Base-by-base conservation (phyloP, 2,329 filamentous ascomycete genomes). In the Microascus cirrosus region DNA sequence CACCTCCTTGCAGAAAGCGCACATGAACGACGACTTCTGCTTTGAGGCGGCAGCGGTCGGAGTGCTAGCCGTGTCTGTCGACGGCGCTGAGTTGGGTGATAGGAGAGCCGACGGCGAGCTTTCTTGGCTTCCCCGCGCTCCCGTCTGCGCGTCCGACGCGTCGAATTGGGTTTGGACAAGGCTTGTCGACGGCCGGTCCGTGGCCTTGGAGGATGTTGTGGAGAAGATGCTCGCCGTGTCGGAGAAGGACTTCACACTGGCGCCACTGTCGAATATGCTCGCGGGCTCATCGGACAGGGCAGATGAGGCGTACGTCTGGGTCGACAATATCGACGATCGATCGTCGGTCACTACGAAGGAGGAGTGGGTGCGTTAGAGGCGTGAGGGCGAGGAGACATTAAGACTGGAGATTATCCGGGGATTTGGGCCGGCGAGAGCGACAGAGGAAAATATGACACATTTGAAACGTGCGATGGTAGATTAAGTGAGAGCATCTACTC, bases 1-100 rank as follows among this genome's bases (percentile, higher is more conserved):
- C 57, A 70, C 70, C 61, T 77, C 74, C 42, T 68, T 68, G 62
- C 74, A 77, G 58, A 76, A 75, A 11, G 68, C 66, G 58, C 68
- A 71, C 58, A 71, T 70, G 61, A 75, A 68, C 6, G 70, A 67
- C 12, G 69, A 67, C 56, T 72, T 73, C 54, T 71, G 71, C 59
- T 73, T 73, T 2, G 70, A 64, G 2, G 56, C 11, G 12, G 53
- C 51, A 12, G 28, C 32, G 20, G 54, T 55, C 12, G 56, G n/a
- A 11, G 34, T 53, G n/a, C 54, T 45, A n/a, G 54, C 51, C 24
- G 51, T 34, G 3, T 54, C 42, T 7, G 28, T 53, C 22, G 60
- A 53, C 45, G 42, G 32, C 15, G 59, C 34, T 8, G 55, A 25
- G 28, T 25, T 25, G 28, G 58, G 35, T 4, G 67, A 63, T 50